Percentiles rank a stretch among this genome's conserved stretches.
Conservation (phyloP, 352 stramenopile species). For the Pythium pectinolyticum region DNA sequence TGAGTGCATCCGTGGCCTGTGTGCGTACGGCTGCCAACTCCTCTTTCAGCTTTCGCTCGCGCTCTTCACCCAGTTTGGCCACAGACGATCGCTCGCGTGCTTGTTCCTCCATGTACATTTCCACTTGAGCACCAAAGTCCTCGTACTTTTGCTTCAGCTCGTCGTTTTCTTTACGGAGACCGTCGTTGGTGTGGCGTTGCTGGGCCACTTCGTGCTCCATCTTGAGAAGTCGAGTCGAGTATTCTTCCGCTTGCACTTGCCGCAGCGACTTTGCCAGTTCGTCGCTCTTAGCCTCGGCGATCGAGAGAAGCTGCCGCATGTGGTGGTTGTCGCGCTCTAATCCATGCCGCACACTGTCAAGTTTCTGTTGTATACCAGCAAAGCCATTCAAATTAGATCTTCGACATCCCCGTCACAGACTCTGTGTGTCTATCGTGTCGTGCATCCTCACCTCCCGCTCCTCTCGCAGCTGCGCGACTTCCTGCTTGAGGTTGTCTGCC, state of each 20-base stretch:
- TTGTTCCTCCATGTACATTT: slow-evolving; percentile 77
- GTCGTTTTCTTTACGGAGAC: slow-evolving; percentile 52
- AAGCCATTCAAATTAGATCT: not conserved
- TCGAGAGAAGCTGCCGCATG: slow-evolving; percentile 52
- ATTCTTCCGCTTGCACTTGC: slow-evolving; percentile 48
- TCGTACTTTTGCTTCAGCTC: slow-evolving; percentile 65
- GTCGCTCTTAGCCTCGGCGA: slow-evolving; percentile 45
- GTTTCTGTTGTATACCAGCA: slow-evolving; percentile 40
- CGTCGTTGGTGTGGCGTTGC: slow-evolving; percentile 32
- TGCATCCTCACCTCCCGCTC: slow-evolving; percentile 10
- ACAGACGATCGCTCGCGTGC: slow-evolving; percentile 19
- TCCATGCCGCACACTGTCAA: slow-evolving; percentile 48
- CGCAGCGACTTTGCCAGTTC: slow-evolving; percentile 45
- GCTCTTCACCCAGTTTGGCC: slow-evolving; percentile 32
- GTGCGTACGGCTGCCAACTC: slow-evolving; percentile 38
- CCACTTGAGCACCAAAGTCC: slow-evolving; percentile 72
- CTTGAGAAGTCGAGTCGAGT: slow-evolving; percentile 44
- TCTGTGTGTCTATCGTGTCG: not conserved
- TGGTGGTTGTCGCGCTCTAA: slow-evolving; percentile 53
- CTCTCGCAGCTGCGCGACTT: slow-evolving; percentile 36
- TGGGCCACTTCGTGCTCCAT: slow-evolving; percentile 53
- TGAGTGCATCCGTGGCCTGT: slow-evolving; percentile 44
- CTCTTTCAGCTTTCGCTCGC: slow-evolving; percentile 34
- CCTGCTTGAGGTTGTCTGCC: slow-evolving; percentile 27
- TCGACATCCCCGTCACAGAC: not conserved